These are phyloP conservation scores for Cicer yamashitae DNA, from an alignment of 306 rosid species.

Conservation along the genomic window DNA sequence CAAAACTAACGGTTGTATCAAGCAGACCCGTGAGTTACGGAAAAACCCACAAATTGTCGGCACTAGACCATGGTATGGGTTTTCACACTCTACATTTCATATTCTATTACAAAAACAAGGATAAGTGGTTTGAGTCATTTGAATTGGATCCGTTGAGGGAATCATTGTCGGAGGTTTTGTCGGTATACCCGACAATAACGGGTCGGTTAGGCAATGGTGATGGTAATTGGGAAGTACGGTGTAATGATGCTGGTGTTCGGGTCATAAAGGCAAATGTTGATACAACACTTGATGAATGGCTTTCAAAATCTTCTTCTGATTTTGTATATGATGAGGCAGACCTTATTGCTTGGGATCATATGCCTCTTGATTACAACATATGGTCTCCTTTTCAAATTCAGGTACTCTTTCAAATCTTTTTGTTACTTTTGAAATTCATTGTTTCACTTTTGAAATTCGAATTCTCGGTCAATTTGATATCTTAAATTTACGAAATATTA, in stretches of 20 bases:
- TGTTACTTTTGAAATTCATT: too few species aligned
- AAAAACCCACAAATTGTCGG: constrained; percentile 43
- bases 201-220: constrained; percentile 66
- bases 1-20: constrained; percentile 64
- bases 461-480: too few species aligned
- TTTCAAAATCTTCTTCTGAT: constrained; percentile 50
- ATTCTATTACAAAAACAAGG: constrained; percentile 58
- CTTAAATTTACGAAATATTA: too few species aligned
- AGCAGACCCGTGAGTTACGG: constrained; percentile 57
- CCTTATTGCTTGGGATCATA: constrained; percentile 62
- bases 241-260: constrained; percentile 76
- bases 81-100: constrained; percentile 56
- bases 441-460: not conserved
- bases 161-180: constrained; percentile 53
- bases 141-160: constrained; percentile 63
- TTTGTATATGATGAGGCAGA: constrained; percentile 50
- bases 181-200: constrained; percentile 60
- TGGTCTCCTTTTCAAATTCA: constrained; percentile 78
- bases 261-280: constrained; percentile 57
- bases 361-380: constrained; percentile 55
- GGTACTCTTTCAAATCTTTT: constrained; percentile 31
- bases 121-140: constrained; percentile 46
- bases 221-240: constrained; percentile 63
- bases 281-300: constrained; percentile 66
- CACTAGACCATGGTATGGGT: constrained; percentile 63